Conservation (phyloP, 2,329 filamentous ascomycete genomes). For the Colletotrichum tropicale region DNA sequence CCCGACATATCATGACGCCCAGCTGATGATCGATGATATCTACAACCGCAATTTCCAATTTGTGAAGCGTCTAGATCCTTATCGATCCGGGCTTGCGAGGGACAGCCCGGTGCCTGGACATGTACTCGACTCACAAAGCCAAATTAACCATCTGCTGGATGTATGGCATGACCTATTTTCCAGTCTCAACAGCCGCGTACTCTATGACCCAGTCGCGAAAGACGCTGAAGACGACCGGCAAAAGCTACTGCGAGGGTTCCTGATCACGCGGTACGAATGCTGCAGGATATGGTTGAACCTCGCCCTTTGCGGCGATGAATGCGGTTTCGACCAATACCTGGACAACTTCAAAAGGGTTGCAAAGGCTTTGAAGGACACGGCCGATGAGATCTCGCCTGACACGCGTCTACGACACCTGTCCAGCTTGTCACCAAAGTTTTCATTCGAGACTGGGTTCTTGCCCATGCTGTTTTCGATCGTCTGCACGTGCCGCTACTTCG, state of each 20-base stretch:
- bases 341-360: not conserved
- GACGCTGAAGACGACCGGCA: slow-evolving; percentile 3
- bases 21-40: slow-evolving; percentile 33
- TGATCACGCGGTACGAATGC: slow-evolving; percentile 9
- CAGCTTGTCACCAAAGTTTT: not conserved
- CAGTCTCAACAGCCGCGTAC: slow-evolving; percentile 32
- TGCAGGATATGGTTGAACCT: slow-evolving; percentile 27
- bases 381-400: not conserved
- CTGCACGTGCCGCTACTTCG: not conserved
- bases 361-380: not conserved
- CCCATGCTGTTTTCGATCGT: slow-evolving; percentile 14
- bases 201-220: slow-evolving; percentile 31
- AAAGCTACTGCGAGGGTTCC: not conserved
- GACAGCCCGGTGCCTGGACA: not conserved
- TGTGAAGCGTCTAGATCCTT: slow-evolving; percentile 30
- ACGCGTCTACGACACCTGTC: not conserved
- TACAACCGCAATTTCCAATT: slow-evolving; percentile 32
- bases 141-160: not conserved
- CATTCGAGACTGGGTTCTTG: slow-evolving; percentile 11
- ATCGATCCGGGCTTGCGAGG: slow-evolving; percentile 23
- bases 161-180: slow-evolving; percentile 22
- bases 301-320: slow-evolving; percentile 33
- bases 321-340: not conserved
- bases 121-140: not conserved
- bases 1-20: slow-evolving; percentile 29